phyloP scores from a whole-genome alignment of 2,329 filamentous ascomycete species.

The Aspergillus eucalypticola region DNA sequence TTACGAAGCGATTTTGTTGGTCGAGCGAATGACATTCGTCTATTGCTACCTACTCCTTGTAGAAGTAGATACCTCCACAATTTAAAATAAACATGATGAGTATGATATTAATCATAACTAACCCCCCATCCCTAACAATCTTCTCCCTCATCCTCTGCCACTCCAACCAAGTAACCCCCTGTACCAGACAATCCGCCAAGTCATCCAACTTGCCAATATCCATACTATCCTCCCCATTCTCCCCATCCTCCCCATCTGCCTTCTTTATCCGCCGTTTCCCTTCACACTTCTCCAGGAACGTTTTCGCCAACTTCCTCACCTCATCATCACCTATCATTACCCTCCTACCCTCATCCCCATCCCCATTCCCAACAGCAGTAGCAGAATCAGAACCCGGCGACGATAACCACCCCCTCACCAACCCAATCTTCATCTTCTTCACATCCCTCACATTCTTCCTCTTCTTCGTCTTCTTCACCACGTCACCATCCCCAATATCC shows the following conservation, averaged over 20 bases:
- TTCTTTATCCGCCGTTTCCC: slow-evolving; percentile 9
- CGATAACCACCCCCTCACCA: slow-evolving; percentile 60
- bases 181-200: slow-evolving; percentile 75
- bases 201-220: slow-evolving; percentile 70
- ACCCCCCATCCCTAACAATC: slow-evolving; percentile 19
- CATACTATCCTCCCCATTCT: slow-evolving; percentile 12
- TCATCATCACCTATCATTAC: slow-evolving; percentile 17
- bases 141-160: slow-evolving; percentile 60
- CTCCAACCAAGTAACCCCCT: slow-evolving; percentile 73
- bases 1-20: slow-evolving; percentile 13
- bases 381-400: neutral
- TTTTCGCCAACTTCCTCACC: slow-evolving; percentile 26
- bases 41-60: too few species aligned
- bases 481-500: slow-evolving; percentile 23
- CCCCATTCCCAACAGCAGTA: neutral
- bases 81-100: neutral
- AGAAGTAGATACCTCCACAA: neutral
- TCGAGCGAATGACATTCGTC: neutral
- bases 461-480: slow-evolving; percentile 18
- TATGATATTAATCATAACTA: neutral
- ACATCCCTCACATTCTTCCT: slow-evolving; percentile 28
- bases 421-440: slow-evolving; percentile 61
- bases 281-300: slow-evolving; percentile 34
- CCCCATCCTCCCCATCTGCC: slow-evolving; percentile 5
- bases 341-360: slow-evolving; percentile 11